phyloP scores from a whole-genome alignment of 257 asterid genomes.

The Solanum paucissectum region DNA sequence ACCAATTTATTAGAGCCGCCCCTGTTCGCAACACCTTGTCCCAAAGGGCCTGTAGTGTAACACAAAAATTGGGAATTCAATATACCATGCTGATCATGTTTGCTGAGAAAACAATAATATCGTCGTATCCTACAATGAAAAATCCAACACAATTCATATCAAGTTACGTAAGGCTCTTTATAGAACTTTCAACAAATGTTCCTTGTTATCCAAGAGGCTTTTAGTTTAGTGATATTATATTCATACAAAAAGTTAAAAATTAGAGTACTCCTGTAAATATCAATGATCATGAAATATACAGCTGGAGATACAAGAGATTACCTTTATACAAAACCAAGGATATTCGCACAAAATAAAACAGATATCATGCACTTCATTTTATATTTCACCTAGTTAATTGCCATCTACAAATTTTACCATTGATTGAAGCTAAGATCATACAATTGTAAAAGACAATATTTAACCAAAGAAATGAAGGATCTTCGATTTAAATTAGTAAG shows the following conservation, averaged over 20 bases:
- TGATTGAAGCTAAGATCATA: not conserved
- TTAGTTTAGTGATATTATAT: not conserved
- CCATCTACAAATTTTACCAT: not conserved
- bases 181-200: not conserved
- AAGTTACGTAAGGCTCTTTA: not conserved
- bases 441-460: not conserved
- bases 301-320: no score
- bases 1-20: no score
- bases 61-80: not conserved
- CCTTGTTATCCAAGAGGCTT: not conserved
- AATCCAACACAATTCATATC: not conserved
- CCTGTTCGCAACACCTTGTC: slow-evolving; percentile 23
- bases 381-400: not conserved
- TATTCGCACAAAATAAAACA: no score
- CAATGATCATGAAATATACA: no score
- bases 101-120: not conserved
- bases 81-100: not conserved
- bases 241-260: no score
- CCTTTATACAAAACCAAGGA: no score
- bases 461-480: not conserved
- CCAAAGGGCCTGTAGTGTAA: slow-evolving; percentile 37
- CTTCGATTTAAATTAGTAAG: not conserved
- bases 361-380: not conserved
- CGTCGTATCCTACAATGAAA: not conserved
- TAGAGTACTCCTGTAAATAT: no score